These are phyloP conservation scores for Mortierella alpina DNA, from an alignment of 192 early-diverging fungal species.

Conservation along the genomic window DNA sequence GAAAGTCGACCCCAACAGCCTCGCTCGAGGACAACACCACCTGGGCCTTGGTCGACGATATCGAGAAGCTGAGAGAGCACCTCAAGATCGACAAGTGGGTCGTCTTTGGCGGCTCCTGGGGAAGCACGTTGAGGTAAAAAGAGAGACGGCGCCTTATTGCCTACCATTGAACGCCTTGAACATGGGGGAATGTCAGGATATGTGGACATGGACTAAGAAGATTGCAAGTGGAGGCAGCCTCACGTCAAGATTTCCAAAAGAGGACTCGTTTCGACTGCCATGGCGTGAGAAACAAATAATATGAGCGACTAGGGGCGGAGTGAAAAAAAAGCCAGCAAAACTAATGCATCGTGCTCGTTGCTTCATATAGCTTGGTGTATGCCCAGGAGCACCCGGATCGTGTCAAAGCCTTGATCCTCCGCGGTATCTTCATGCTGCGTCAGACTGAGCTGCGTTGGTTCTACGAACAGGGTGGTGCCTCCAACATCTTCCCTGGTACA, in stretches of 20 bases:
- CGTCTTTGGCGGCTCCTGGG: slow-evolving; percentile 82
- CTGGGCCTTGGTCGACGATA: slow-evolving; percentile 72
- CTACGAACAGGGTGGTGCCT: slow-evolving; percentile 76
- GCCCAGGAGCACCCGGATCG: slow-evolving; percentile 68
- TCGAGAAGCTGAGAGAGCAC: slow-evolving; percentile 71
- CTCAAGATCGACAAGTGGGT: slow-evolving; percentile 77
- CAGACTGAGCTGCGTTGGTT: slow-evolving; percentile 70
- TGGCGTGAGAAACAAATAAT: neutral
- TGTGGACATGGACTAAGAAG: too few species aligned
- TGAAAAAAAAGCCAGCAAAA: neutral
- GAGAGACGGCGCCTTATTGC: neutral
- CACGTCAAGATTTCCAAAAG: neutral
- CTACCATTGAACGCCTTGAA: neutral
- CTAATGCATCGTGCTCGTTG: neutral
- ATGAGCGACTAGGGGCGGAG: neutral
- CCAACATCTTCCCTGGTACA: slow-evolving; percentile 70
- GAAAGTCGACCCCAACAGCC: slow-evolving; percentile 74
- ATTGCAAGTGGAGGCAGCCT: too few species aligned
- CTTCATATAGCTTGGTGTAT: slow-evolving; percentile 58
- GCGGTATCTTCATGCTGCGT: slow-evolving; percentile 74
- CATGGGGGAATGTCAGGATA: too few species aligned
- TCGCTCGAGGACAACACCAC: slow-evolving; percentile 74
- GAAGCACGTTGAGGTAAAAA: slow-evolving; percentile 57
- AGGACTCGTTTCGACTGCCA: neutral
- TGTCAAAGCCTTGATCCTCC: slow-evolving; percentile 74